A percentile compares a stretch with the other conserved stretches of the same genome.
phyloP scores from a whole-genome alignment of 495 filamentous ascomycete species.

The Daldinia grandis region DNA sequence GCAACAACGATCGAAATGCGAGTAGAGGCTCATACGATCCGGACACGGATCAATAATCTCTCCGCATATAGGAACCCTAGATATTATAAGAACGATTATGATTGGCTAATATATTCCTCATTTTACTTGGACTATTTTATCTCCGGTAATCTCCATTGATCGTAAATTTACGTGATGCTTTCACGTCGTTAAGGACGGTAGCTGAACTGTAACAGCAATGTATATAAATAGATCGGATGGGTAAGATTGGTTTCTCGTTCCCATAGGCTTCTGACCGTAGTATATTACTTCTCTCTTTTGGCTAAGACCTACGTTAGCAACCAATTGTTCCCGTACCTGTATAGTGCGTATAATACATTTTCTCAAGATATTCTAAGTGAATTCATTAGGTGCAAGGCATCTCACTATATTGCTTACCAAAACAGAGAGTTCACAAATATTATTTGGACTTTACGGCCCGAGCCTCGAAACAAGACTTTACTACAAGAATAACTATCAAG shows the following conservation, averaged over 20 bases:
- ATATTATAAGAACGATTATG: not conserved
- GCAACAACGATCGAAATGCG: not conserved
- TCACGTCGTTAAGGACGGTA: no score
- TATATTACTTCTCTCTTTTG: not conserved
- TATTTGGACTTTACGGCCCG: not conserved
- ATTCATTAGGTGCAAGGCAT: not conserved
- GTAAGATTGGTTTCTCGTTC: not conserved
- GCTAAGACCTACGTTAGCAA: not conserved
- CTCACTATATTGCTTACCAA: not conserved
- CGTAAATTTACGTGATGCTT: not conserved
- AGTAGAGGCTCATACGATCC: not conserved
- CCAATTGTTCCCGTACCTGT: not conserved
- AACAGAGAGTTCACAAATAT: not conserved
- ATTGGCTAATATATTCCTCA: not conserved
- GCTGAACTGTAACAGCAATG: not conserved
- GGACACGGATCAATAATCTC: constrained; percentile 1
- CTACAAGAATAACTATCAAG: not conserved
- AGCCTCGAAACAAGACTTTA: not conserved
- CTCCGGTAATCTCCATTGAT: not conserved
- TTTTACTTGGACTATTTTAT: not conserved
- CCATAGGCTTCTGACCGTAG: not conserved
- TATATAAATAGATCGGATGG: not conserved
- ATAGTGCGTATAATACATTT: not conserved
- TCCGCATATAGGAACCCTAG: not conserved
- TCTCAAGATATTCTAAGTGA: not conserved